Percentiles rank a stretch among this genome's conserved stretches.
Conservation (phyloP, 257 asterid genomes). For the Solanum sparsipilum region DNA sequence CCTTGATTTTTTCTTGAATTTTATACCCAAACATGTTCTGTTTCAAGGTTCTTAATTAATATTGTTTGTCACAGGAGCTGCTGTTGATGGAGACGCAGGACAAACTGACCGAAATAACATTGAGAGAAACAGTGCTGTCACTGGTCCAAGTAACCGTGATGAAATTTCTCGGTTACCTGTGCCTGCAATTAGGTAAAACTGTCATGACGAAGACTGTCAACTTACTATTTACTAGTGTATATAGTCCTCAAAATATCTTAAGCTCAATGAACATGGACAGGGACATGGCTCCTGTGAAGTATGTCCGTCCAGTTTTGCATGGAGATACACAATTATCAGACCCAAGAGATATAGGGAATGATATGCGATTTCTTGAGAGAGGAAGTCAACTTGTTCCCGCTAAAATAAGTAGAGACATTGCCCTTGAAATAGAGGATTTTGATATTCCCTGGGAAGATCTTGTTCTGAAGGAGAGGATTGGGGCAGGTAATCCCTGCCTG, state of each 20-base stretch:
- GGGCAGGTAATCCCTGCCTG: conserved; percentile 60
- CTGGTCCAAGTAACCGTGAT: conserved; percentile 46
- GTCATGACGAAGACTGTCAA: conserved; percentile 38
- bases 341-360: conserved; percentile 12
- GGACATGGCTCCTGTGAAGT: background rate
- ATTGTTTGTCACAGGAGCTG: conserved; percentile 19
- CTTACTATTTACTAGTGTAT: conserved; percentile 25
- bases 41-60: background rate
- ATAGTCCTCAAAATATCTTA: conserved; percentile 26
- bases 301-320: background rate
- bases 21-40: background rate
- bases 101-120: conserved; percentile 28
- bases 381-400: conserved; percentile 34
- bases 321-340: conserved; percentile 26
- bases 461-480: conserved; percentile 73
- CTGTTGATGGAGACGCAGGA: conserved; percentile 38
- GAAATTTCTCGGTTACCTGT: conserved; percentile 25
- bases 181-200: conserved; percentile 41
- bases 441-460: conserved; percentile 90
- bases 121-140: conserved; percentile 27
- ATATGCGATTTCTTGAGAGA: conserved; percentile 1
- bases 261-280: conserved; percentile 33
- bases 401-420: conserved; percentile 31
- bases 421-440: conserved; percentile 65
- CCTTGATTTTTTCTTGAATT: background rate